Evolutionary conservation across 1,284 basidiomycete species (phyloP).

Genomic region (Naganishia cerealis): DNA sequence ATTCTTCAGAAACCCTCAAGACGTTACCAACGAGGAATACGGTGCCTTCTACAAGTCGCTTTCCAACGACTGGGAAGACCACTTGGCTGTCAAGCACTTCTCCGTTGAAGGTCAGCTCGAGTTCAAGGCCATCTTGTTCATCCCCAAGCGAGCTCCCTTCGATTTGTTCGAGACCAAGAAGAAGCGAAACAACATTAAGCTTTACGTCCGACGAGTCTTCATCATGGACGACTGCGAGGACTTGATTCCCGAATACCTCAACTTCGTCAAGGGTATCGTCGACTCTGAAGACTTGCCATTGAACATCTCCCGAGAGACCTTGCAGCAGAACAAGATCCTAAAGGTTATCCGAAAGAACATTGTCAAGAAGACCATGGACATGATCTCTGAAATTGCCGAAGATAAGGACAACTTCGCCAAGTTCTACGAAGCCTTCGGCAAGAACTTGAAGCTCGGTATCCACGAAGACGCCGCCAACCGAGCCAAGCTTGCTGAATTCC

Average conservation of each 20-base stretch:
- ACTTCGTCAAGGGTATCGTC: slow-evolving; percentile 99
- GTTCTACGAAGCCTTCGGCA: slow-evolving; percentile 90
- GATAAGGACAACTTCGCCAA: slow-evolving; percentile 99
- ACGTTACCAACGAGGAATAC: slow-evolving; percentile 93
- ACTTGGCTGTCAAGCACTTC: slow-evolving; percentile 99
- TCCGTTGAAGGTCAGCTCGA: slow-evolving; percentile 99
- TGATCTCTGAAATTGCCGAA: slow-evolving; percentile 94
- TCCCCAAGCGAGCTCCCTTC: slow-evolving; percentile 97
- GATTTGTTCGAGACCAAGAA: slow-evolving; percentile 99
- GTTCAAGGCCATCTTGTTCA: slow-evolving; percentile 98
- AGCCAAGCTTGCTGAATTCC: slow-evolving; percentile 98
- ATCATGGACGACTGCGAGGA: slow-evolving; percentile 99
- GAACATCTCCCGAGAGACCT: slow-evolving; percentile 99
- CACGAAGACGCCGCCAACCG: slow-evolving; percentile 99
- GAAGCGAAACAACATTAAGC: slow-evolving; percentile 99
- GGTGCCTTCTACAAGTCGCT: slow-evolving; percentile 98
- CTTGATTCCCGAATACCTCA: slow-evolving; percentile 99
- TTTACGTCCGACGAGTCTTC: slow-evolving; percentile 99
- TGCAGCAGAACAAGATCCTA: slow-evolving; percentile 99
- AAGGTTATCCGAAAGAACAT: slow-evolving; percentile 96
- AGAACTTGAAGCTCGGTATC: slow-evolving; percentile 98
- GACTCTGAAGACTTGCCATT: slow-evolving; percentile 99
- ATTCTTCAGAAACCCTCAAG: slow-evolving; percentile 73
- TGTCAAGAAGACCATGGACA: slow-evolving; percentile 96
- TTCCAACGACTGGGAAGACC: slow-evolving; percentile 99